Percentiles rank a stretch among this genome's conserved stretches.
Conservation (phyloP, 2,329 filamentous ascomycete species). For the Botrytis cinerea region DNA sequence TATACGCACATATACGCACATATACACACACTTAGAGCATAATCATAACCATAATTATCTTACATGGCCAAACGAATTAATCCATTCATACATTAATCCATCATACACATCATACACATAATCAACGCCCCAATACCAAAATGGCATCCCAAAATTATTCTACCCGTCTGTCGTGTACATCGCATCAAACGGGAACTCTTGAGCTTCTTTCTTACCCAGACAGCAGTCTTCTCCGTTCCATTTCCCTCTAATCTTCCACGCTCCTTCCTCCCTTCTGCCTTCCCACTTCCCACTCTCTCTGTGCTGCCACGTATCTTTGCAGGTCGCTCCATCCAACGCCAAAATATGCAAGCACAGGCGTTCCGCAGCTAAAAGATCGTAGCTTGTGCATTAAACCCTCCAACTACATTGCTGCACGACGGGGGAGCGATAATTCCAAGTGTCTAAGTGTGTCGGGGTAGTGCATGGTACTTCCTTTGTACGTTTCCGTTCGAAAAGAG, state of each 20-base stretch:
- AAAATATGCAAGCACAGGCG: slow-evolving; percentile 38
- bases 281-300: slow-evolving; percentile 18
- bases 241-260: slow-evolving; percentile 1
- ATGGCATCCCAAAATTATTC: neutral
- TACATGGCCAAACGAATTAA: neutral
- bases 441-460: slow-evolving; percentile 30
- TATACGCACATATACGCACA: neutral
- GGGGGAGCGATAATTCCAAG: slow-evolving; percentile 28
- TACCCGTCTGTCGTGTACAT: slow-evolving; percentile 10
- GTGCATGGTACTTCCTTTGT: slow-evolving; percentile 19
- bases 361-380: slow-evolving; percentile 30
- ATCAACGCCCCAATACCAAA: neutral
- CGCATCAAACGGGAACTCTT: neutral
- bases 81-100: neutral
- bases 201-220: neutral
- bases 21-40: neutral
- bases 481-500: slow-evolving; percentile 16
- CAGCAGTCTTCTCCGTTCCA: neutral
- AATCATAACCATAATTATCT: neutral
- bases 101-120: neutral
- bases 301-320: slow-evolving; percentile 40
- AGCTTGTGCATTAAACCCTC: slow-evolving; percentile 31
- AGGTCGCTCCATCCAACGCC: slow-evolving; percentile 32
- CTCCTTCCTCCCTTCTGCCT: neutral
- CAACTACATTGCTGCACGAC: slow-evolving; percentile 28